These are phyloP conservation scores for Atkinsonella hypoxylon DNA, from an alignment of 2,329 filamentous ascomycete species.

Conservation along the genomic window DNA sequence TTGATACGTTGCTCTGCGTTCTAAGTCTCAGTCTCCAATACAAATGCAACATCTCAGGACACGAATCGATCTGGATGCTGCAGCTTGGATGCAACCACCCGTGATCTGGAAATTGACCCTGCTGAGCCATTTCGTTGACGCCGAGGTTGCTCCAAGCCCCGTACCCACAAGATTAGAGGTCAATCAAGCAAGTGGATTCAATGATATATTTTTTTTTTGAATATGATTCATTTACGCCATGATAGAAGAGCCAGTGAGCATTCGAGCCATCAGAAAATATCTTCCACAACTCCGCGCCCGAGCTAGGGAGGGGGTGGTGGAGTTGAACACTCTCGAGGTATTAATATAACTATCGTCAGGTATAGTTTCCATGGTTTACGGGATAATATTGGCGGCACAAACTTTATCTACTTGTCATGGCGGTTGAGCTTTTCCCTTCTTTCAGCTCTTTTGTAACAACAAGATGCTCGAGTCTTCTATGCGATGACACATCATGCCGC, in stretches of 20 bases:
- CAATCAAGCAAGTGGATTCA: too few relatives aligned
- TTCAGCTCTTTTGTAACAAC: background rate
- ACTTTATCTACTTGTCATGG: background rate
- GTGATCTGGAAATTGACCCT: background rate
- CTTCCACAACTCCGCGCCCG: too few relatives aligned
- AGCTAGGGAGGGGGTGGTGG: too few relatives aligned
- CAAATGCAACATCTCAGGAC: background rate
- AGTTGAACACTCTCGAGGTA: background rate
- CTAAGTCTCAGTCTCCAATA: too few relatives aligned
- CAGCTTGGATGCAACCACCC: constrained; percentile 1
- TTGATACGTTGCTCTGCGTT: too few relatives aligned
- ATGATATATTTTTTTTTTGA: too few relatives aligned
- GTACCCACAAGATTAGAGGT: too few relatives aligned
- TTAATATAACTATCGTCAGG: background rate
- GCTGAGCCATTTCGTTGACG: background rate
- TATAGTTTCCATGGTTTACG: background rate
- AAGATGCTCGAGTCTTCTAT: background rate
- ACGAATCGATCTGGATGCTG: constrained; percentile 2
- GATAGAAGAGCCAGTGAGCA: too few relatives aligned
- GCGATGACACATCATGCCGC: background rate
- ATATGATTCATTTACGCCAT: too few relatives aligned
- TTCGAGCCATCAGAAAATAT: too few relatives aligned
- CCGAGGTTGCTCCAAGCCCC: too few relatives aligned
- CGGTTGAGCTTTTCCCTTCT: background rate
- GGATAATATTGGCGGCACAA: background rate